phyloP scores from a whole-genome alignment of 1,284 basidiomycete genomes.

The Rhodotorula mucilaginosa region DNA sequence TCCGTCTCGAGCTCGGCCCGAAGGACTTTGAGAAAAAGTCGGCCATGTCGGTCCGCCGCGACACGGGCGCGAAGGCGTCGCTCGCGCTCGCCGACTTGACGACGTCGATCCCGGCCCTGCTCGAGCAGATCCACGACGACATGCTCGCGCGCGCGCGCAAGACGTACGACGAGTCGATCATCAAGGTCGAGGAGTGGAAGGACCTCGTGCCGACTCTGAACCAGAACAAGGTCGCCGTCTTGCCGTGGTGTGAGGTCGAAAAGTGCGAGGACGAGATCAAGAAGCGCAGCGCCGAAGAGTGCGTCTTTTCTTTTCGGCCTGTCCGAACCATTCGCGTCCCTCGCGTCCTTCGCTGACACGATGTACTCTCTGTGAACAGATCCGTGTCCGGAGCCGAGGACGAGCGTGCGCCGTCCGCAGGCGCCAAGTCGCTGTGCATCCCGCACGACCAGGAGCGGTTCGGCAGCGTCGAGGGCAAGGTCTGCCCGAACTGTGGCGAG shows the following conservation, averaged over 20 bases:
- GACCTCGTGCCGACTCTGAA: conserved; percentile 88
- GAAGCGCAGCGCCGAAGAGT: conserved; percentile 82
- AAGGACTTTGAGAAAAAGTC: conserved; percentile 83
- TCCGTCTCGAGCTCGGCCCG: conserved; percentile 95
- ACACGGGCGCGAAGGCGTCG: conserved; percentile 74
- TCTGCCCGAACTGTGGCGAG: conserved; percentile 60
- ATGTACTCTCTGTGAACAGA: conserved; percentile 4
- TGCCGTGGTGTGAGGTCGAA: conserved; percentile 96
- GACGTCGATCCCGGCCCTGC: conserved; percentile 61
- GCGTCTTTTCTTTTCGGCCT: conserved; percentile 51
- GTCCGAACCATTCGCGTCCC: not conserved
- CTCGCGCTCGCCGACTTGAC: conserved; percentile 66
- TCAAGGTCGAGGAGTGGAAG: conserved; percentile 79
- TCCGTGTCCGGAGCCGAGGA: conserved; percentile 63
- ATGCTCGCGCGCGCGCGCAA: conserved; percentile 81
- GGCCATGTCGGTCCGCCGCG: conserved; percentile 81
- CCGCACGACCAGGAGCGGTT: conserved; percentile 88
- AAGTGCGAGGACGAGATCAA: conserved; percentile 98
- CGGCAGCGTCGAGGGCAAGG: conserved; percentile 79
- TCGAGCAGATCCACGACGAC: conserved; percentile 83
- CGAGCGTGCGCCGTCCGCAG: conserved; percentile 93
- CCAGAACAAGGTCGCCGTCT: conserved; percentile 78
- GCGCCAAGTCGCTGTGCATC: conserved; percentile 95
- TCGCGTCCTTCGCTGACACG: too few species aligned
- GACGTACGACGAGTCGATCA: conserved; percentile 70